Evolutionary conservation across 768 basidiomycete species (phyloP).

Genomic region (Daedaleopsis sinensis): DNA sequence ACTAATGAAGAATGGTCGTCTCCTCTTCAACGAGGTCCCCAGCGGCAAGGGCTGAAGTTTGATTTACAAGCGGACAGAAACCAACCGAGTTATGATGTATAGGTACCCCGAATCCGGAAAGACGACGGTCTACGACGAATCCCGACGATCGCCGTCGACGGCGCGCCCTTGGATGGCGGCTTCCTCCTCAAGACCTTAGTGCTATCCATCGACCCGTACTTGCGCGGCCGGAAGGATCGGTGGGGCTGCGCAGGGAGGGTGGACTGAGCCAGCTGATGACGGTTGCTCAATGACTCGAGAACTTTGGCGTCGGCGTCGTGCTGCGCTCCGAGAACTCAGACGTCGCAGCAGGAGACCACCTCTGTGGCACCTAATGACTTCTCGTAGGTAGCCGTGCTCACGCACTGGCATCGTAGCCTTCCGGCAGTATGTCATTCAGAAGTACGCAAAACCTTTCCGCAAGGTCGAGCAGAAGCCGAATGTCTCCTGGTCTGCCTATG

Average conservation of each 20-base stretch:
- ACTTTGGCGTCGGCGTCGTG: constrained; percentile 30
- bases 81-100: background rate
- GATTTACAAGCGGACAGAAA: background rate
- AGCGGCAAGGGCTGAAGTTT: constrained; percentile 24
- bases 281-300: constrained; percentile 21
- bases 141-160: constrained; percentile 32
- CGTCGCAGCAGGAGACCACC: constrained; percentile 28
- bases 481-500: constrained; percentile 50
- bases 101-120: constrained; percentile 36
- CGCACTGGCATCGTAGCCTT: constrained; percentile 34
- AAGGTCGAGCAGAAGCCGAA: constrained; percentile 45
- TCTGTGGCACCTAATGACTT: constrained; percentile 23
- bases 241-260: too few relatives aligned
- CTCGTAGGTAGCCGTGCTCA: background rate
- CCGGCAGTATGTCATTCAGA: constrained; percentile 43
- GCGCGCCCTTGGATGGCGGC: constrained; percentile 29
- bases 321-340: constrained; percentile 28
- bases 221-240: constrained; percentile 15
- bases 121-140: constrained; percentile 29
- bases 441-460: constrained; percentile 11
- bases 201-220: constrained; percentile 26
- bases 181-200: constrained; percentile 32
- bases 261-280: background rate
- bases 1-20: constrained; percentile 30
- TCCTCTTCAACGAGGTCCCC: constrained; percentile 33